These are phyloP conservation scores for Rhizopus stolonifer DNA, from an alignment of 371 early-diverging fungal species.

Conservation along the genomic window DNA sequence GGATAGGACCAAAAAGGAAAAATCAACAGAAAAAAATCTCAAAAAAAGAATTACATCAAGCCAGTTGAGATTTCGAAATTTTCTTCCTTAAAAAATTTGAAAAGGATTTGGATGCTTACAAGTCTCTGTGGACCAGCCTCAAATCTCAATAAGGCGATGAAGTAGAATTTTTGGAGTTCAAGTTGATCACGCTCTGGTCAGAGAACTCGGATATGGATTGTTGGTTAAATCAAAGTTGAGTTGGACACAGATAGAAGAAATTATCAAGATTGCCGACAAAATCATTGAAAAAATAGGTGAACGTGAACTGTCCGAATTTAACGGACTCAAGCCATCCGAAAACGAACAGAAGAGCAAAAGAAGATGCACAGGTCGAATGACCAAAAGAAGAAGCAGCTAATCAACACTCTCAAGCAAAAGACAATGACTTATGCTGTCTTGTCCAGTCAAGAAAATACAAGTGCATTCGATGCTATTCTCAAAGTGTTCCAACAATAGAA, in stretches of 20 bases:
- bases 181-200: conserved; percentile 56
- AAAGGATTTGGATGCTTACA: conserved; percentile 56
- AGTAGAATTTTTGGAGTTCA: conserved; percentile 57
- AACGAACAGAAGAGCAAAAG: conserved; percentile 57
- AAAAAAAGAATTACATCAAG: conserved; percentile 61
- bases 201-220: conserved; percentile 29
- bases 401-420: conserved; percentile 65
- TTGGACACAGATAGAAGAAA: conserved; percentile 44
- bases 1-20: conserved; percentile 26
- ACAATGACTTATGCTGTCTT: conserved; percentile 51
- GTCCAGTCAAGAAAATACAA: conserved; percentile 27
- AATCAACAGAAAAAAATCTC: conserved; percentile 51
- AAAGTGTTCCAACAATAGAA: conserved; percentile 52
- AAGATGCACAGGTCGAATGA: conserved; percentile 69
- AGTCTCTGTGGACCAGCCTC: conserved; percentile 57
- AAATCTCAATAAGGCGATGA: conserved; percentile 53
- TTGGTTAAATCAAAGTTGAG: conserved; percentile 29
- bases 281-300: conserved; percentile 58
- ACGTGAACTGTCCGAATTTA: conserved; percentile 63
- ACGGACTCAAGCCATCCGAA: conserved; percentile 59
- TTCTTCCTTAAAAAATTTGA: conserved; percentile 75
- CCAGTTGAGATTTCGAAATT: conserved; percentile 76
- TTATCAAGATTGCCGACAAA: conserved; percentile 52
- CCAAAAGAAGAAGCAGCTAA: conserved; percentile 63
- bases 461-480: conserved; percentile 35